Conservation (phyloP, 2,329 filamentous ascomycete species). For the Curvularia sp. region DNA sequence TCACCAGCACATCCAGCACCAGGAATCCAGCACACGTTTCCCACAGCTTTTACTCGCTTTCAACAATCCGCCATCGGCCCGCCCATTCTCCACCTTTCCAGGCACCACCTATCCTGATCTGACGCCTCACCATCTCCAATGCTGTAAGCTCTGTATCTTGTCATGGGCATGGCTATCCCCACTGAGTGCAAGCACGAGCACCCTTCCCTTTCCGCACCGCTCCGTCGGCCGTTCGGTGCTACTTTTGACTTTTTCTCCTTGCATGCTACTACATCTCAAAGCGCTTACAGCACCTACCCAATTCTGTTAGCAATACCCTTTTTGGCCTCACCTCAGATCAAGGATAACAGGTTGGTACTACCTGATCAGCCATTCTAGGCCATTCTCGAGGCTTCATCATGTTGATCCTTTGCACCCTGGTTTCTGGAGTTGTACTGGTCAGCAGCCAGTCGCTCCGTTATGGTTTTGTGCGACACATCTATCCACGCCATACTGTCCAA, state of each 20-base stretch:
- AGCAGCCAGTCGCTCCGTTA: constrained; percentile 28
- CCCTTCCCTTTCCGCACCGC: constrained; percentile 8
- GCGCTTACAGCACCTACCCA: constrained; percentile 22
- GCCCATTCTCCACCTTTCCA: not conserved
- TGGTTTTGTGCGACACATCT: constrained; percentile 34
- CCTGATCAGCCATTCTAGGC: constrained; percentile 26
- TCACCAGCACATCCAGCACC: constrained; percentile 15
- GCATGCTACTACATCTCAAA: constrained; percentile 33
- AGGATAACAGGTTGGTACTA: constrained; percentile 1
- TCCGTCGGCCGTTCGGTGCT: constrained; percentile 23
- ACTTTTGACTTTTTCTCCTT: constrained; percentile 22
- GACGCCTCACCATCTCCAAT: constrained; percentile 11
- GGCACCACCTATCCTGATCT: constrained; percentile 12
- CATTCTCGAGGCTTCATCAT: constrained; percentile 17
- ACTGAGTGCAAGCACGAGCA: constrained; percentile 10
- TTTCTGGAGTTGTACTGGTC: not conserved
- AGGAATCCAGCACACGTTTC: constrained; percentile 7
- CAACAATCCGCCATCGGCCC: not conserved
- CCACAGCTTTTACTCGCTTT: not conserved
- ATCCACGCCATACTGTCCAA: constrained; percentile 24
- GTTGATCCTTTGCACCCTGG: constrained; percentile 20
- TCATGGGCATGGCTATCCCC: constrained; percentile 17
- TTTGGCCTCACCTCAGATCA: constrained; percentile 11
- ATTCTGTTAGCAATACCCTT: constrained; percentile 33
- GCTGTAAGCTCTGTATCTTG: constrained; percentile 5